These are phyloP conservation scores for Russula sp. DNA, from an alignment of 768 basidiomycete species.

Conservation along the genomic window DNA sequence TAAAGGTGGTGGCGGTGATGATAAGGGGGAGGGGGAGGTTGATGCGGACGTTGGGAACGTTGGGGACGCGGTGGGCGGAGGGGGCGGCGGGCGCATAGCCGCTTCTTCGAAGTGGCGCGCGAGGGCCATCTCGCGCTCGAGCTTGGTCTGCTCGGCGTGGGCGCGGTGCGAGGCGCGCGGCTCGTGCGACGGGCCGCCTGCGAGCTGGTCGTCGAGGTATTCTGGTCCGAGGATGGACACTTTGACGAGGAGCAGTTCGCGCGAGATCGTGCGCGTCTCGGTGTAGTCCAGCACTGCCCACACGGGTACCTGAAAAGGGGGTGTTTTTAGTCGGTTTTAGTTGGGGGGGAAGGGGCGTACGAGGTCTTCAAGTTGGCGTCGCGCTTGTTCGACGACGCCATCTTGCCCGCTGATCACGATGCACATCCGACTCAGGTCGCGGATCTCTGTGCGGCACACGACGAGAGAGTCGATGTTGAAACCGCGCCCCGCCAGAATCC, in stretches of 20 bases:
- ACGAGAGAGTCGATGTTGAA: constrained; percentile 99
- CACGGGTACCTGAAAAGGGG: constrained; percentile 73
- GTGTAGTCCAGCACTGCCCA: constrained; percentile 99
- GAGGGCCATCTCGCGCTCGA: constrained; percentile 63
- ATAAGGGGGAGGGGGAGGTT: constrained; percentile 31
- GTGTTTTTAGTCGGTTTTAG: not conserved
- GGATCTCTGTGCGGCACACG: constrained; percentile 95
- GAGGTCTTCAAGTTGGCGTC: constrained; percentile 92
- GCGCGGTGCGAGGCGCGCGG: constrained; percentile 38
- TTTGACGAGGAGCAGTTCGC: constrained; percentile 93
- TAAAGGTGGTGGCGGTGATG: not conserved
- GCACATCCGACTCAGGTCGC: constrained; percentile 96
- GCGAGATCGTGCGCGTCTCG: constrained; percentile 81
- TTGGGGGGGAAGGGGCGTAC: constrained; percentile 43
- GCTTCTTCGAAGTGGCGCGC: constrained; percentile 75
- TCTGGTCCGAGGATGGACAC: constrained; percentile 97
- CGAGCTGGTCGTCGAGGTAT: constrained; percentile 88
- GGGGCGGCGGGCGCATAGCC: constrained; percentile 34
- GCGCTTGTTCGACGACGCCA: constrained; percentile 94
- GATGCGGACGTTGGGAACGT: constrained; percentile 8
- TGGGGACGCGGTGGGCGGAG: not conserved
- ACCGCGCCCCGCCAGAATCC: constrained; percentile 92
- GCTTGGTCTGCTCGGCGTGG: constrained; percentile 40
- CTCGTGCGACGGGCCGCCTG: constrained; percentile 79
- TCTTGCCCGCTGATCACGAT: constrained; percentile 96